Percentiles rank a stretch among this genome's conserved stretches.
Conservation (phyloP, 768 basidiomycete species). For the Mycena albidolilacea region DNA sequence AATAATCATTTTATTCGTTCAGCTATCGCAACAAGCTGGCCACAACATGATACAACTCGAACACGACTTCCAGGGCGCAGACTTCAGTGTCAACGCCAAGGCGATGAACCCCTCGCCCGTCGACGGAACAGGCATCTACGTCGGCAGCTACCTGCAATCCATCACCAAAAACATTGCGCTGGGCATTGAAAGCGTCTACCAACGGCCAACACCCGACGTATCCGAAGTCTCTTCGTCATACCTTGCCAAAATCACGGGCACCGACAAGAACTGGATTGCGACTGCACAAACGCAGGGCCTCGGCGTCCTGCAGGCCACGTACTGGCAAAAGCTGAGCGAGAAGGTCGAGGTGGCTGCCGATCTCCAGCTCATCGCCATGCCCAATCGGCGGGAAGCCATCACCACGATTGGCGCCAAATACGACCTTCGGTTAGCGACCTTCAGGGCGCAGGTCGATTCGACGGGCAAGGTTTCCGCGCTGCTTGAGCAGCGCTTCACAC, state of each 20-base stretch:
- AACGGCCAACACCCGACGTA: slow-evolving; percentile 81
- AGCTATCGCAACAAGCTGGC: slow-evolving; percentile 84
- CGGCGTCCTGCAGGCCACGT: slow-evolving; percentile 91
- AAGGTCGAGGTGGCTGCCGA: slow-evolving; percentile 99
- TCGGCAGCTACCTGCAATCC: slow-evolving; percentile 94
- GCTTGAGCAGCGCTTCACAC: slow-evolving; percentile 96
- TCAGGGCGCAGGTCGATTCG: slow-evolving; percentile 95
- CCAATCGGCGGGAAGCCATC: slow-evolving; percentile 88
- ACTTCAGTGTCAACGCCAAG: slow-evolving; percentile 90
- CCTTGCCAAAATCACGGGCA: slow-evolving; percentile 83
- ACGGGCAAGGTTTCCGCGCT: slow-evolving; percentile 95
- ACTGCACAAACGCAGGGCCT: slow-evolving; percentile 89
- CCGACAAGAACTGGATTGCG: slow-evolving; percentile 90
- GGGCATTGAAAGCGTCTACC: slow-evolving; percentile 88
- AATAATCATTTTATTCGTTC: slow-evolving; percentile 39
- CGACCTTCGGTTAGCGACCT: slow-evolving; percentile 93
- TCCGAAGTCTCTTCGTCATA: slow-evolving; percentile 83
- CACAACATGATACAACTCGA: slow-evolving; percentile 96
- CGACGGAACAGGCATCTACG: slow-evolving; percentile 92
- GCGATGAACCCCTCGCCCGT: slow-evolving; percentile 92
- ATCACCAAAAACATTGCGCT: slow-evolving; percentile 91
- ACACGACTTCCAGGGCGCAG: slow-evolving; percentile 92
- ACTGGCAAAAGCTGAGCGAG: slow-evolving; percentile 96
- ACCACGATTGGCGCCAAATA: slow-evolving; percentile 97
- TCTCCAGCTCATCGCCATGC: slow-evolving; percentile 84